Conservation (phyloP, 2,329 filamentous ascomycete genomes). For the Cercospora sojina region DNA sequence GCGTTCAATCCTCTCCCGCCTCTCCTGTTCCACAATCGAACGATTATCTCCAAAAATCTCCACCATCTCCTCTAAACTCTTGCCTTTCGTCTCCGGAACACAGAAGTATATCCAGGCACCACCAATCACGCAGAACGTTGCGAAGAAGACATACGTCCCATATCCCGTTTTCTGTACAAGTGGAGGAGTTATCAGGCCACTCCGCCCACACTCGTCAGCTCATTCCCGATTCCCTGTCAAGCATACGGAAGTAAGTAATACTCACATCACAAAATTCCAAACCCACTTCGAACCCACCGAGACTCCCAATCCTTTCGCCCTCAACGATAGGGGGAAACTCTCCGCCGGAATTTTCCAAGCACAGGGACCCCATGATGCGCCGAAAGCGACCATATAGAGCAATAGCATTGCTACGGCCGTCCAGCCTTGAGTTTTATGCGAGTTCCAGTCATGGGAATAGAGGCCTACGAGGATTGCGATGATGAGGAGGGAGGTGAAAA, state of each 20-base stretch:
- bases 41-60: slow-evolving; percentile 31
- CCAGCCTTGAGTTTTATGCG: slow-evolving; percentile 51
- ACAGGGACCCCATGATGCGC: slow-evolving; percentile 51
- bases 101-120: slow-evolving; percentile 55
- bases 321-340: slow-evolving; percentile 61
- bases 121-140: slow-evolving; percentile 53
- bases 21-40: slow-evolving; percentile 29
- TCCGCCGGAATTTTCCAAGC: slow-evolving; percentile 48
- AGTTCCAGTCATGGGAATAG: slow-evolving; percentile 46
- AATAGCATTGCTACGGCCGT: slow-evolving; percentile 33
- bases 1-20: slow-evolving; percentile 31
- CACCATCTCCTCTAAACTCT: slow-evolving; percentile 35
- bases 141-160: slow-evolving; percentile 62
- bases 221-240: no score
- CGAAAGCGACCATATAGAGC: slow-evolving; percentile 48
- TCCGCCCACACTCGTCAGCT: slow-evolving; percentile 30
- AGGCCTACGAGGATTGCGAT: slow-evolving; percentile 57
- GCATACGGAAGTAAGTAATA: no score
- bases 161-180: slow-evolving; percentile 53
- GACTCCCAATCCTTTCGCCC: slow-evolving; percentile 63
- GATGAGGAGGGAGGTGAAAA: slow-evolving; percentile 50
- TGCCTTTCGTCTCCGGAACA: slow-evolving; percentile 58
- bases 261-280: slow-evolving; percentile 60
- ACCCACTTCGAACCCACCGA: slow-evolving; percentile 49
- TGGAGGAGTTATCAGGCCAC: slow-evolving; percentile 43